phyloP scores from a whole-genome alignment of 2,329 filamentous ascomycete genomes.

The Capronia americana region DNA sequence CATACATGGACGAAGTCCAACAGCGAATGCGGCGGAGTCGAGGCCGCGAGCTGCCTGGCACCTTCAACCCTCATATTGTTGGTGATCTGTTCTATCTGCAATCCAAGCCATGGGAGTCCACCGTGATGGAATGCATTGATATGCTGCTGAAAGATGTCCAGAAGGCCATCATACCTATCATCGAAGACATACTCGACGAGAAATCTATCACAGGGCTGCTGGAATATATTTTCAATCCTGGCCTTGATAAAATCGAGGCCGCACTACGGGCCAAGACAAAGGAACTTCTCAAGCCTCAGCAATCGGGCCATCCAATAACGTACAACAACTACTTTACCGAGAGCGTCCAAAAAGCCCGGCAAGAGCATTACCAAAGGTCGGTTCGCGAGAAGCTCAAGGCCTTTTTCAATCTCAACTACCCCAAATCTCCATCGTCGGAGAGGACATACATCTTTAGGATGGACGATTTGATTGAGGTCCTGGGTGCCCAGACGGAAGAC shows the following conservation, averaged over 20 bases:
- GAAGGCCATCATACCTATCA: constrained; percentile 46
- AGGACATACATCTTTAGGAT: constrained; percentile 15
- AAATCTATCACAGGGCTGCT: constrained; percentile 50
- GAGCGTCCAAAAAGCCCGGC: constrained; percentile 41
- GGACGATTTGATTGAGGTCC: constrained; percentile 19
- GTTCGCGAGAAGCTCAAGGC: constrained; percentile 5
- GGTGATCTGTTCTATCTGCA: constrained; percentile 67
- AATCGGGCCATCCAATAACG: constrained; percentile 46
- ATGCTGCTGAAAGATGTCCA: constrained; percentile 45
- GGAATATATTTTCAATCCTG: constrained; percentile 49
- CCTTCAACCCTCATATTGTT: constrained; percentile 65
- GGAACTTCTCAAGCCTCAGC: constrained; percentile 57
- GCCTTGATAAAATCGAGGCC: constrained; percentile 48
- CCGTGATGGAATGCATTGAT: constrained; percentile 48
- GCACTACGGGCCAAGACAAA: constrained; percentile 50
- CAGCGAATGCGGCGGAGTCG: constrained; percentile 52
- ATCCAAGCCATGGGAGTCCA: constrained; percentile 59
- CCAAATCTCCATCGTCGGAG: neutral
- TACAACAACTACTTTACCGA: constrained; percentile 49
- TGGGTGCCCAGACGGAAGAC: constrained; percentile 37
- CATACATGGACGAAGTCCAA: constrained; percentile 52
- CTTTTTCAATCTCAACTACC: constrained; percentile 6
- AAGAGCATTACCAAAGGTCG: constrained; percentile 3
- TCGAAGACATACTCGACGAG: constrained; percentile 48
- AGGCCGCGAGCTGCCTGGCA: constrained; percentile 62